Base-by-base conservation (phyloP, 2,329 filamentous ascomycete species). In the Metarhizium album region DNA sequence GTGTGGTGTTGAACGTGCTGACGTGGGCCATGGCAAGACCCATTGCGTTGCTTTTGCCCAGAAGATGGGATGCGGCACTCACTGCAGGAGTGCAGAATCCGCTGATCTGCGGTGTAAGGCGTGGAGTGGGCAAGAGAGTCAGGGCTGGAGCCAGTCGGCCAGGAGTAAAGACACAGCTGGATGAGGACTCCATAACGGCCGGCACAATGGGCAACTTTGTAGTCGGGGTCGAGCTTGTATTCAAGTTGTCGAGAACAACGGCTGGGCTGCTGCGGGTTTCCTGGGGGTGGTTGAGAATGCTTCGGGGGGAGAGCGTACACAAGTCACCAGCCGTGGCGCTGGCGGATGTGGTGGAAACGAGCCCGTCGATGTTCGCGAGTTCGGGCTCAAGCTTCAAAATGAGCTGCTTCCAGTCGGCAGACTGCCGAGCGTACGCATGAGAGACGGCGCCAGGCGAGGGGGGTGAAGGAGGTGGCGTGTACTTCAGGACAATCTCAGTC, bases 401-500 rank as follows among this genome's bases (percentile, higher is more conserved):
- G 46, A 83, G 69, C 24, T 71, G 71, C 60, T 78, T 80, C 76
- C 82, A 84, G 54, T 80, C 73, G 46, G 69, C 64, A 49, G 70
- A 72, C 58, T 78, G 74, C 45, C 70, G 70, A 47, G 75, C 68
- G 29, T 71, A 65, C 3, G 66, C 52, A 52, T 68, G 69, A n/a
- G 67, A 67, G 16, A 65, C 58, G 20, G 68, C 68, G 42, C 76
- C 77, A 2, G 79, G 73, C 7, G 79, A 75, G 6, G 79, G 73
- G 14, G 79, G 77, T 46, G 77, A 74, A 0, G 76, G 74, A 11
- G 89, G 87, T 24, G 89, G 87, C 14, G 86, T 90, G 61, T 90
- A 86, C 68, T 87, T 87, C 57, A 95, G 73, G 49, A 97, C 87
- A 56, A 96, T 85, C 55, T 95, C 88, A 43, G 89, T 91, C 93